phyloP scores from a whole-genome alignment of 108 stramenopile genomes.

The Cyclotella distinguenda region DNA sequence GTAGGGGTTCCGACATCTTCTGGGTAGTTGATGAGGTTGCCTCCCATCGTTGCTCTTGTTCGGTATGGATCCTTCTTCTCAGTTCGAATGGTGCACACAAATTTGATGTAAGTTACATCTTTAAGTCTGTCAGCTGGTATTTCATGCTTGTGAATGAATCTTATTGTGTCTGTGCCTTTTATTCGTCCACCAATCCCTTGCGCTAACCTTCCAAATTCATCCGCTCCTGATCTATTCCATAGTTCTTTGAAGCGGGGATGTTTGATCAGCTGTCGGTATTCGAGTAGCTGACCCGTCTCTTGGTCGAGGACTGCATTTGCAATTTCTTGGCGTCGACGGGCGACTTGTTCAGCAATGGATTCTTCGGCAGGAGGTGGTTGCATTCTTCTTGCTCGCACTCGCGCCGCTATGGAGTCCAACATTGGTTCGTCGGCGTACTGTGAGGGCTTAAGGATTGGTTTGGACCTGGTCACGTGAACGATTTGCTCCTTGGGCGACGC shows the following conservation, averaged over 20 bases:
- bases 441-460: conserved; percentile 3
- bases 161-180: conserved; percentile 7
- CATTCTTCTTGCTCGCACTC: not conserved
- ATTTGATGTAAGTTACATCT: conserved; percentile 24
- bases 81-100: conserved; percentile 3
- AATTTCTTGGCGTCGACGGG: not conserved
- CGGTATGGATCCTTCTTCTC: conserved; percentile 4
- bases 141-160: conserved; percentile 30
- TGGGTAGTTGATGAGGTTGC: conserved; percentile 21
- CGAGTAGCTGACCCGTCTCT: conserved; percentile 22
- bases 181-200: conserved; percentile 13
- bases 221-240: conserved; percentile 13
- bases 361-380: not conserved
- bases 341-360: conserved; percentile 7
- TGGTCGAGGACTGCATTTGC: conserved; percentile 16
- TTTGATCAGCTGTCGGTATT: conserved; percentile 13
- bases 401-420: conserved; percentile 7
- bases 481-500: conserved; percentile 7
- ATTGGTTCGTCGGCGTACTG: conserved; percentile 4
- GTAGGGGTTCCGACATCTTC: conserved; percentile 33
- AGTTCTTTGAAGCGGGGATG: conserved; percentile 4
- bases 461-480: not conserved
- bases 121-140: conserved; percentile 32
- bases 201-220: conserved; percentile 18
- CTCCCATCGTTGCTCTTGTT: conserved; percentile 6